Percentiles rank a stretch among this genome's conserved stretches.
phyloP scores from a whole-genome alignment of 805 yeast species.

The Metschnikowia lochheadii region DNA sequence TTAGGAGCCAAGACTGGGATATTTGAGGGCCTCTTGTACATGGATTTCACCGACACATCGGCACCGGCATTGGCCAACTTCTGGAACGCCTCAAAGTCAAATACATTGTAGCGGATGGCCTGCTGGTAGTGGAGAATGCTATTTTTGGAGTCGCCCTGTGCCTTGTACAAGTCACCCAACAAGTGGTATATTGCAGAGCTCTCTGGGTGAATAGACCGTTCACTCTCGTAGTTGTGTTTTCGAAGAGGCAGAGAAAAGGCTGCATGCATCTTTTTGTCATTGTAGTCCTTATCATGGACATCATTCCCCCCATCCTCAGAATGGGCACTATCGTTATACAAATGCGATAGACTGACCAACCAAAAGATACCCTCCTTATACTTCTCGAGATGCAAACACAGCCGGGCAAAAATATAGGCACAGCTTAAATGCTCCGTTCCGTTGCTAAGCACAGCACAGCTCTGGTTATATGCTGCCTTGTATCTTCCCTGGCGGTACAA shows the following conservation, averaged over 20 bases:
- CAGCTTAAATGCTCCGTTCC: constrained; percentile 64
- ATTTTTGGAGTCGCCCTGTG: constrained; percentile 56
- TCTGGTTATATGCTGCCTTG: constrained; percentile 55
- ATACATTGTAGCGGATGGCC: constrained; percentile 73
- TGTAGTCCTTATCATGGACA: not conserved
- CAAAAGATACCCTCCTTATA: constrained; percentile 60
- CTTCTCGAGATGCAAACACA: constrained; percentile 53
- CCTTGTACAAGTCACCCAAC: constrained; percentile 63
- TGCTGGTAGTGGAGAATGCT: constrained; percentile 65
- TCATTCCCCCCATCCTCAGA: constrained; percentile 3
- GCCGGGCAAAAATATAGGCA: constrained; percentile 65
- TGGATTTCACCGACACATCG: constrained; percentile 54
- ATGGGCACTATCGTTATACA: constrained; percentile 25
- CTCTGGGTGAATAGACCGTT: constrained; percentile 51
- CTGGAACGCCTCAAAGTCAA: constrained; percentile 81
- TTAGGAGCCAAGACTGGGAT: not conserved
- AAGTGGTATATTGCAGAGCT: constrained; percentile 63
- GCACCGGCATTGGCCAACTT: constrained; percentile 71
- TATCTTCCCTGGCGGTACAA: constrained; percentile 54
- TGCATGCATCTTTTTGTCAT: not conserved
- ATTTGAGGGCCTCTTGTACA: constrained; percentile 34
- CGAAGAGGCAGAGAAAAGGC: constrained; percentile 16
- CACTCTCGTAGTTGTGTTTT: constrained; percentile 36
- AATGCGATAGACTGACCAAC: constrained; percentile 25
- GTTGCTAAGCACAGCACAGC: constrained; percentile 31